Evolutionary conservation across 108 stramenopile species (phyloP).

Genomic region (Thalassiosira profunda): DNA sequence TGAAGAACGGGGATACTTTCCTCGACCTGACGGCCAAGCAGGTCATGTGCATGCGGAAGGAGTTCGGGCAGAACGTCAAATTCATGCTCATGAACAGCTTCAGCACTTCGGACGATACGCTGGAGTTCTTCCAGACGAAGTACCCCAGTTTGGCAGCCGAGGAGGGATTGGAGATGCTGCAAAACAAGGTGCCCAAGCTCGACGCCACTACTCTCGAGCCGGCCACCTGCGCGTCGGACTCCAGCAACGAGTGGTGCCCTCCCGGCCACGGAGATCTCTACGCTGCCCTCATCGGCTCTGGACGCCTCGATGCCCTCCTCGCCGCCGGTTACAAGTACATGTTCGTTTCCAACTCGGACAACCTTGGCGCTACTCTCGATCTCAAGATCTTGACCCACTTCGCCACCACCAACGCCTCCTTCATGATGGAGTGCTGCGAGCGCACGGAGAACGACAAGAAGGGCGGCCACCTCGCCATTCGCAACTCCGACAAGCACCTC

Average conservation of each 20-base stretch:
- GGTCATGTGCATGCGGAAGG: conserved; percentile 94
- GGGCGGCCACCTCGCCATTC: conserved; percentile 97
- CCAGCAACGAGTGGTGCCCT: conserved; percentile 99
- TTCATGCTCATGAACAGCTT: conserved; percentile 99
- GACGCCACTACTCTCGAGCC: conserved; percentile 92
- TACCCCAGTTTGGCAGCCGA: conserved; percentile 90
- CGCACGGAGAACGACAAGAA: conserved; percentile 99
- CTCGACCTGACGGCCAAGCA: conserved; percentile 99
- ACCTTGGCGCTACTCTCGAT: conserved; percentile 99
- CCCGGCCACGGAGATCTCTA: conserved; percentile 99
- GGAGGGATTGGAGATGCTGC: conserved; percentile 98
- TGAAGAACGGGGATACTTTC: conserved; percentile 98
- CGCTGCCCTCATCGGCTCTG: conserved; percentile 97
- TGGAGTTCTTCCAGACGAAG: conserved; percentile 88
- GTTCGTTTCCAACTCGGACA: conserved; percentile 99
- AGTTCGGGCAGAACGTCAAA: conserved; percentile 92
- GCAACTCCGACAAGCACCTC: conserved; percentile 88
- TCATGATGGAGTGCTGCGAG: conserved; percentile 99
- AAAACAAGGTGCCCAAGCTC: conserved; percentile 99
- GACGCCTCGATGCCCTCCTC: conserved; percentile 93
- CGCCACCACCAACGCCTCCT: conserved; percentile 89
- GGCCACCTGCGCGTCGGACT: conserved; percentile 76
- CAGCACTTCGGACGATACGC: conserved; percentile 95
- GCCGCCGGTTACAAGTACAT: conserved; percentile 98
- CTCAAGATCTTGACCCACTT: conserved; percentile 96